Evolutionary conservation across 257 asterid species (phyloP), one percentile per base, ranked within the genome.

Genomic region (Eustoma russellianum): DNA sequence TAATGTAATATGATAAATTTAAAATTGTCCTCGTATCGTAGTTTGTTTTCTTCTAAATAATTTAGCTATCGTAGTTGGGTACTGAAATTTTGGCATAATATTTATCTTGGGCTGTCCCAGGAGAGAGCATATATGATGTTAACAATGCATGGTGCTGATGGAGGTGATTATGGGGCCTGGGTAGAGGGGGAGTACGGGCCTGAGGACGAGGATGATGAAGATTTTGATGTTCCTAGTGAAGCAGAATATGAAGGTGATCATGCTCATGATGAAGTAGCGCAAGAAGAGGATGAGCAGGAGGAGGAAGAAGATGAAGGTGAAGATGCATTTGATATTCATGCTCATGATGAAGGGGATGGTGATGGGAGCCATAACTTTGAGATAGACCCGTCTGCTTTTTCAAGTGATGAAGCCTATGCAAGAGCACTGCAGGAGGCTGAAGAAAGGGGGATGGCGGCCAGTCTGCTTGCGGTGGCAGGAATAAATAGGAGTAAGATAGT

Each of bases 61-160:
- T 24, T 24, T 24, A 24, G 30, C 30, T 24, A 24, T 24, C 30
- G 30, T 24, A 24, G 12, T 24, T 33, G 5, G 15, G 40, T 19
- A 15, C 12, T 46, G 49, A 12, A 51, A 38, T 4, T n/a, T n/a
- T 18, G 35, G 28, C 33, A 33, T 33, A 9, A 11, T 5, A 13
- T 45, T 19, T 13, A 41, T 5, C 50, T 16, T 43, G 7, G 17
- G 50, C 7, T 68, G 66, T 57, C 58, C 55, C 63, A 87, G 97
- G 98, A 91, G 74, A 80, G 96, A 67, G 98, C 95, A 51, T 87
- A 87, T 67, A 75, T 84, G 96, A 84, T 87, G 96, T 69, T 91
- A 73, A 77, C 81, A 54, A 84, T 82, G 89, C 77, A 79, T 57
- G 81, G 70, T 41, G 81, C 75, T 33, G 74, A 62, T 16, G 78